phyloP scores from a whole-genome alignment of 805 yeast species.

The Saccharomycopsis fibuligera region DNA sequence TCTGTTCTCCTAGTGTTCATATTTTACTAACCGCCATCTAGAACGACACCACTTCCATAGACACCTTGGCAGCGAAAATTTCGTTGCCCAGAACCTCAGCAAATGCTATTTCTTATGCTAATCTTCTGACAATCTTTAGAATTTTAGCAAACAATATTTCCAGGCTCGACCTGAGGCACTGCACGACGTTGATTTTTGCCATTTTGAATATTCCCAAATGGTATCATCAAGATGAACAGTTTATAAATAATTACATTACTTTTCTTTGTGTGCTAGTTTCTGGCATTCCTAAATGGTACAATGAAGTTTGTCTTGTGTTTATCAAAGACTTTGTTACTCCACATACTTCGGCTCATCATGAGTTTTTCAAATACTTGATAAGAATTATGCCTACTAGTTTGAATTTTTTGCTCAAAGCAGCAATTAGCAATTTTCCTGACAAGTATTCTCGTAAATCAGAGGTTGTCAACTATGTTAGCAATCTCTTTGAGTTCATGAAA shows the following conservation, averaged over 20 bases:
- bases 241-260: slow-evolving; percentile 53
- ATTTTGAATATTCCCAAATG: slow-evolving; percentile 56
- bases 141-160: slow-evolving; percentile 59
- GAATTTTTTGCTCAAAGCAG: slow-evolving; percentile 49
- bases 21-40: slow-evolving; percentile 28
- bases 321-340: slow-evolving; percentile 47
- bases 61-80: slow-evolving; percentile 54
- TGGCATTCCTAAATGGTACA: slow-evolving; percentile 85
- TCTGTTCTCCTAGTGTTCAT: slow-evolving; percentile 25
- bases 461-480: slow-evolving; percentile 57
- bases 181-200: slow-evolving; percentile 50
- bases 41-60: slow-evolving; percentile 46
- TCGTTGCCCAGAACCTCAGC: slow-evolving; percentile 43
- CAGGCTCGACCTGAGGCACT: slow-evolving; percentile 44
- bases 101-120: slow-evolving; percentile 48
- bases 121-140: slow-evolving; percentile 49
- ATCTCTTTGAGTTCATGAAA: slow-evolving; percentile 50
- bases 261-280: slow-evolving; percentile 77
- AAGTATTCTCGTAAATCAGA: slow-evolving; percentile 54
- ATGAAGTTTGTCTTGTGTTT: slow-evolving; percentile 68
- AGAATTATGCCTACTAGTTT: slow-evolving; percentile 78
- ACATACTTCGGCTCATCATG: slow-evolving; percentile 50
- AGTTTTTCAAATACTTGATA: slow-evolving; percentile 55
- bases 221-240: slow-evolving; percentile 38
- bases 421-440: slow-evolving; percentile 70